Base-by-base conservation (phyloP, 139 green algal genomes). In the Pleodorina starrii region DNA sequence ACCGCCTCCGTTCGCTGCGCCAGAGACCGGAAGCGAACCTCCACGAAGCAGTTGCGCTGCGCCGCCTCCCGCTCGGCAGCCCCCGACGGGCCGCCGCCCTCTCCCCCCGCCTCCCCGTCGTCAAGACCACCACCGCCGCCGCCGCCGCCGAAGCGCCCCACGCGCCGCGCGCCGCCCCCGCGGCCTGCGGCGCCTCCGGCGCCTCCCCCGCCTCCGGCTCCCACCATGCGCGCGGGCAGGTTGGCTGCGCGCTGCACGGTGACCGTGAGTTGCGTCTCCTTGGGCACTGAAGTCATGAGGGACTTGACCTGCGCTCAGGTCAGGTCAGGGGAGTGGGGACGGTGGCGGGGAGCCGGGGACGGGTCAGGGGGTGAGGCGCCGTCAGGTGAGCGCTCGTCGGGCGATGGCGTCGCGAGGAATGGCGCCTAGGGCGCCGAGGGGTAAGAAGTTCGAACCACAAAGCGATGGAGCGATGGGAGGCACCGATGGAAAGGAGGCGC, bases 171-270 rank as follows among this genome's bases (percentile, higher is more conserved):
- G 9, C 16, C 38, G 5, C 77, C 16, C 5, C 54, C 54, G 19
- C 40, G 50, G 57, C 40, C 19, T 10, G 42, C 79, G 29, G 38
- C 46, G 44, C 23, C 46, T 3, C 27, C 43, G 7, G 35, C 82
- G 2, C 21, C 46, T 32, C 23, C 46, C 27, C 14, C 17, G 27
- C 36, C 83, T 6, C 27, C 82, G 14, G 68, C 2, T 4, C 69
- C 71, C 5, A 54, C 38, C 60, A 76, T 73, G 16, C 92, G 85
- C 12, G 59, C 54, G 16, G 93, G 93, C 51, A 95, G 88, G 90
- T 95, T 93, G 69, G 84, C 78, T 35, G 90, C 90, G n/a, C 93
- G 91, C 85, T 95, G 91, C 10, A 95, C 46, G 36, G 90, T 94
- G n/a, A 95, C 81, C 68, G 93, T 73, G n/a, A 95, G 85, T 85